Conservation (phyloP, 495 filamentous ascomycete genomes). For the Aspergillus bertholletiae region DNA sequence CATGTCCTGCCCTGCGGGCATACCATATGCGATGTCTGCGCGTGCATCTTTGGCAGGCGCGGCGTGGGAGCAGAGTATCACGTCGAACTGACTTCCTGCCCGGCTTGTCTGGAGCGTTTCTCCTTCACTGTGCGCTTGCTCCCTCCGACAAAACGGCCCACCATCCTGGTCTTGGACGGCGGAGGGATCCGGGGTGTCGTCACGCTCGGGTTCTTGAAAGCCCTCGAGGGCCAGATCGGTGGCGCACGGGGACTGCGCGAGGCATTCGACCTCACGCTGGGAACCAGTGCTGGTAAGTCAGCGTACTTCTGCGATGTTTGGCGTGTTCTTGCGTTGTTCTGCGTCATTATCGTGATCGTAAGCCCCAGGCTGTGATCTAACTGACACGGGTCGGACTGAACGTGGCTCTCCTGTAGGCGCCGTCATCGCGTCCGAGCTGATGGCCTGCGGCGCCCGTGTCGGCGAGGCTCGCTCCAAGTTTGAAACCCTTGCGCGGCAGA, state of each 20-base stretch:
- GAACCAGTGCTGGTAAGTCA: conserved; percentile 49
- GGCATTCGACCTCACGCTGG: conserved; percentile 51
- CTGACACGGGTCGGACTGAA: no score
- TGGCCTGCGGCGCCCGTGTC: no score
- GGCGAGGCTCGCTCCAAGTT: no score
- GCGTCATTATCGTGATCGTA: no score
- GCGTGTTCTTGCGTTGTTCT: no score
- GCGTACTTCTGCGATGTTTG: no score
- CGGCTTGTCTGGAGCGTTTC: conserved; percentile 33
- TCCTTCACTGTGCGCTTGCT: conserved; percentile 19
- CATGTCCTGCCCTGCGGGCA: conserved; percentile 31
- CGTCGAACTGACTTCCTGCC: conserved; percentile 20
- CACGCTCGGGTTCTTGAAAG: conserved; percentile 40
- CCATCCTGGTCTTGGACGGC: conserved; percentile 57
- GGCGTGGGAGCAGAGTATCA: conserved; percentile 14
- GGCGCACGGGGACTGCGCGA: conserved; percentile 33
- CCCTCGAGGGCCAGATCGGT: conserved; percentile 38
- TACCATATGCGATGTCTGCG: conserved; percentile 29
- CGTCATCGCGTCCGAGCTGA: no score
- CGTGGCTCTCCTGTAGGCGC: no score
- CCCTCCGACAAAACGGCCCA: conserved; percentile 43
- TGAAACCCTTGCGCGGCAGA: no score
- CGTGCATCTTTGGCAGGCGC: conserved; percentile 18
- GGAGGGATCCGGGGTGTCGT: conserved; percentile 51
- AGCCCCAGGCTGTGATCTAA: no score